These are phyloP conservation scores for Gracilaria caudata DNA, from an alignment of 23 red algal species.

Conservation along the genomic window DNA sequence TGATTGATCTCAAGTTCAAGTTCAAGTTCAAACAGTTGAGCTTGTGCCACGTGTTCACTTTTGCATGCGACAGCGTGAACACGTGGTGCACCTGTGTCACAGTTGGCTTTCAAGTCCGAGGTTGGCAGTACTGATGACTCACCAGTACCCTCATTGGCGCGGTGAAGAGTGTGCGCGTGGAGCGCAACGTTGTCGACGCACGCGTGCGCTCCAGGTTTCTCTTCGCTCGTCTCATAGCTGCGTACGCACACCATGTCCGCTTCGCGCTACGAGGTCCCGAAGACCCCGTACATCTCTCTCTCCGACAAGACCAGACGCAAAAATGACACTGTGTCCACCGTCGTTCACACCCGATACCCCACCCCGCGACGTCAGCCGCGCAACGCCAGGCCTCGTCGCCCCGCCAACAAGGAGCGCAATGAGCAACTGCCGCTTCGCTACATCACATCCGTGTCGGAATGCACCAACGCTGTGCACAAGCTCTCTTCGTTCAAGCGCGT, in stretches of 20 bases:
- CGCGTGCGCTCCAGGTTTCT: too few species aligned
- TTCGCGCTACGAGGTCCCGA: conserved; percentile 14
- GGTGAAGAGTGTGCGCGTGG: not conserved
- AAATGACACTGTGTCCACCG: not conserved
- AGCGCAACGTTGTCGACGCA: too few species aligned
- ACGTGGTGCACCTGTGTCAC: too few species aligned
- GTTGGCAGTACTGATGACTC: too few species aligned
- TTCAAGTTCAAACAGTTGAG: too few species aligned
- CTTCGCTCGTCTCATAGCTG: not conserved
- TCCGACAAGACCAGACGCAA: not conserved
- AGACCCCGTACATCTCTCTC: not conserved
- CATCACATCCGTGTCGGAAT: conserved; percentile 34
- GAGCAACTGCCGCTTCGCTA: not conserved
- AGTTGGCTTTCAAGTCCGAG: too few species aligned
- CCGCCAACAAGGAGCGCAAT: not conserved
- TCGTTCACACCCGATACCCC: not conserved
- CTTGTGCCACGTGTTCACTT: too few species aligned
- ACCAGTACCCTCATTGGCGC: too few species aligned
- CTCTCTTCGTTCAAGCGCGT: conserved; percentile 48
- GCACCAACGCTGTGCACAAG: conserved; percentile 8
- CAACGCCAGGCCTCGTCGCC: not conserved
- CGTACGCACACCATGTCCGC: conserved; percentile 8
- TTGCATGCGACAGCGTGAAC: too few species aligned
- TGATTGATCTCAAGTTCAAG: too few species aligned
- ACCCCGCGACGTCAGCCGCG: not conserved